Evolutionary conservation across 495 filamentous ascomycete genomes (phyloP).

Genomic region (Hyaloscypha hepaticicola): DNA sequence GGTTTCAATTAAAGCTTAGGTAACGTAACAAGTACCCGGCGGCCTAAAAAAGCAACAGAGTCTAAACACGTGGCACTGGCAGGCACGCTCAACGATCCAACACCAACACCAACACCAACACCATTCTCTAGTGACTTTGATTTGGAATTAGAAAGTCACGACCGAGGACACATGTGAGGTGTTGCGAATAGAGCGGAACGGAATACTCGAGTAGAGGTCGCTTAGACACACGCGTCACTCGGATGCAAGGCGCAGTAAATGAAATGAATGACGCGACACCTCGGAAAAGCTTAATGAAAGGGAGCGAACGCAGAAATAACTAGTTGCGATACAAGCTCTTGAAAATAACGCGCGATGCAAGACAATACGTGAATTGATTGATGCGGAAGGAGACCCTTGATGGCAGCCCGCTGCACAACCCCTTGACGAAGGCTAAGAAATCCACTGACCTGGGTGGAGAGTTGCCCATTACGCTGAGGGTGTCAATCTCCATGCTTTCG

Average conservation of each 20-base stretch:
- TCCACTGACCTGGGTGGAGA: slow-evolving; percentile 21
- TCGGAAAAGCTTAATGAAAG: slow-evolving; percentile 6
- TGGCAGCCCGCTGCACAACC: neutral
- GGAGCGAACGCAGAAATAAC: neutral
- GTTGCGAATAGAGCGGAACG: slow-evolving; percentile 11
- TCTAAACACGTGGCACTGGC: slow-evolving; percentile 25
- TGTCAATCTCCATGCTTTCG: slow-evolving; percentile 25
- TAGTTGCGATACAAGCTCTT: neutral
- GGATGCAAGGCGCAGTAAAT: slow-evolving; percentile 24
- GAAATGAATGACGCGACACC: slow-evolving; percentile 17
- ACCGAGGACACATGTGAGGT: slow-evolving; percentile 14
- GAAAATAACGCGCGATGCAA: slow-evolving; percentile 5
- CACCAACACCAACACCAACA: slow-evolving; percentile 5
- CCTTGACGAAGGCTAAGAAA: slow-evolving; percentile 4
- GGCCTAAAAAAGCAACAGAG: slow-evolving; percentile 11
- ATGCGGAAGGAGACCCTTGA: neutral
- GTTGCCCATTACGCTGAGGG: slow-evolving; percentile 14
- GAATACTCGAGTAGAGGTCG: too few species aligned
- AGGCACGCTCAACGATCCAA: neutral
- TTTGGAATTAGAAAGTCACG: neutral
- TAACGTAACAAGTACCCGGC: slow-evolving; percentile 19
- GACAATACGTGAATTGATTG: neutral
- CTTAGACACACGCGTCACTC: slow-evolving; percentile 19
- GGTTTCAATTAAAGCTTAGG: slow-evolving; percentile 20
- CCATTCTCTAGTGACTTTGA: neutral